Evolutionary conservation across 139 green algal genomes (phyloP).

Genomic region (Medakamo hakoo): DNA sequence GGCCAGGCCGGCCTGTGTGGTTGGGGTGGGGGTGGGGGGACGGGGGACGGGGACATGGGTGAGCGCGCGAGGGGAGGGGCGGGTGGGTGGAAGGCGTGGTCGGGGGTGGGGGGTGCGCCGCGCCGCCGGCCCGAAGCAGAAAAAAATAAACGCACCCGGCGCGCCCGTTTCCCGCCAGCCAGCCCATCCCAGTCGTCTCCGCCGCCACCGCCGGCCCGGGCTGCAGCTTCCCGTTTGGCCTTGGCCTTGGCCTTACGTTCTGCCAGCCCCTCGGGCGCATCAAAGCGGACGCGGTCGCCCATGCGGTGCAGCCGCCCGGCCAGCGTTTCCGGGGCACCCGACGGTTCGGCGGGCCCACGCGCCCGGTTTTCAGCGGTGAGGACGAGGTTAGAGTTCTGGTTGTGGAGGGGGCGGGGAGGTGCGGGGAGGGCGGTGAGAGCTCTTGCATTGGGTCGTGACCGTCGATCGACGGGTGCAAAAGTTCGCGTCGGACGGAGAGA

Average conservation of each 20-base stretch:
- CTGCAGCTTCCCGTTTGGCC: constrained; percentile 31
- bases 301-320: constrained; percentile 66
- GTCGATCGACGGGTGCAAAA: no score
- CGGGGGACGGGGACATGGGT: not conserved
- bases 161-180: not conserved
- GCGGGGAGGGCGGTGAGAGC: not conserved
- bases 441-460: no score
- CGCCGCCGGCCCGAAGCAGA: not conserved
- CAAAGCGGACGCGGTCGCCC: constrained; percentile 64
- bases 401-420: not conserved
- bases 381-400: constrained; percentile 94
- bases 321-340: constrained; percentile 76
- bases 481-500: no score
- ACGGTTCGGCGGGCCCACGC: constrained; percentile 64
- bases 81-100: not conserved
- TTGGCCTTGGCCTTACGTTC: constrained; percentile 43
- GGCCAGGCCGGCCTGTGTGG: not conserved
- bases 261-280: constrained; percentile 40
- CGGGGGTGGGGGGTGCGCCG: not conserved
- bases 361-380: constrained; percentile 77
- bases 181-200: not conserved
- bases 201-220: constrained; percentile 25
- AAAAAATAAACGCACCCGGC: not conserved
- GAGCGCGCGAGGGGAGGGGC: not conserved
- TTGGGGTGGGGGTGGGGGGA: not conserved